Conservation (phyloP, 1,284 basidiomycete genomes). For the Sporisorium exsertum region DNA sequence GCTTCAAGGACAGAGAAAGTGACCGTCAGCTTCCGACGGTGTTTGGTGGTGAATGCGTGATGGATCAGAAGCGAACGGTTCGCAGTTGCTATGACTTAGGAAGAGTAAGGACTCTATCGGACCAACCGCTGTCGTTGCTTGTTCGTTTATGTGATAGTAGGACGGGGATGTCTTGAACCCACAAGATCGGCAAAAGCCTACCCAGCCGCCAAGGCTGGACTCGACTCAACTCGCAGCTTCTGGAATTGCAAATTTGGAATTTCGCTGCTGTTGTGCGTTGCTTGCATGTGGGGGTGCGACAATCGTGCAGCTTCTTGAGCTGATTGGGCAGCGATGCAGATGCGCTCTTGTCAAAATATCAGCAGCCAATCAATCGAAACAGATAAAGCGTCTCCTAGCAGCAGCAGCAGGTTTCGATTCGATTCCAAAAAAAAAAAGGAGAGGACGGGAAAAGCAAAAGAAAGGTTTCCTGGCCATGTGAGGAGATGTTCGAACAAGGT, state of each 20-base stretch:
- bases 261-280: neutral
- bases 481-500: neutral
- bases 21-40: neutral
- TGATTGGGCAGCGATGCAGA: constrained; percentile 21
- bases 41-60: neutral
- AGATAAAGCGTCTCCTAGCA: neutral
- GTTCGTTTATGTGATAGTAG: constrained; percentile 1
- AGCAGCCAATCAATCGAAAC: neutral
- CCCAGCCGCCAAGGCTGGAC: constrained; percentile 1
- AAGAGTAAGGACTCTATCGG: neutral
- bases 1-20: neutral
- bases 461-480: neutral
- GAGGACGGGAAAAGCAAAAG: neutral
- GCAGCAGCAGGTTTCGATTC: neutral
- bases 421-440: constrained; percentile 4
- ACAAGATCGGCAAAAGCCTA: neutral
- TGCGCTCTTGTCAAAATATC: neutral
- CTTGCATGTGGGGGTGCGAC: constrained; percentile 16
- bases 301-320: neutral
- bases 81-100: neutral
- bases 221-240: neutral
- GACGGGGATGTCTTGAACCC: neutral
- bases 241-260: neutral
- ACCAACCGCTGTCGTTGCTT: neutral
- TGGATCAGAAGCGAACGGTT: neutral